A percentile compares a stretch with the other conserved stretches of the same genome.
These are phyloP conservation scores for Lactifluus piperatus DNA, from an alignment of 768 basidiomycete species.

Conservation along the genomic window DNA sequence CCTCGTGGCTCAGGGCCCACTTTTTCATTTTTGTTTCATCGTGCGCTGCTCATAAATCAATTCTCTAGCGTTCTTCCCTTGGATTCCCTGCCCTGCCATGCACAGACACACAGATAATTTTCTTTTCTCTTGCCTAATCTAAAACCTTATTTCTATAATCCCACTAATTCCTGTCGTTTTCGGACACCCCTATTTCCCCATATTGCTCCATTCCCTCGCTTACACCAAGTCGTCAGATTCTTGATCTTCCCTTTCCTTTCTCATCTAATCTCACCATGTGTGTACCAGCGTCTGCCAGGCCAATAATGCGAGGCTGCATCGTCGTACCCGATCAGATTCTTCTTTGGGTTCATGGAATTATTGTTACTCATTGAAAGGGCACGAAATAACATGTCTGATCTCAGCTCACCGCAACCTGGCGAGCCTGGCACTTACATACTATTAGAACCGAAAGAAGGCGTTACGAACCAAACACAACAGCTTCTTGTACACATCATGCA, in stretches of 20 bases:
- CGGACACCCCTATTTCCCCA: not conserved
- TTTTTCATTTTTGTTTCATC: not conserved
- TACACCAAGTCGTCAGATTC: no score
- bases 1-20: constrained; percentile 1
- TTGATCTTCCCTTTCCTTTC: not conserved
- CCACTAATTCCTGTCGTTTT: not conserved
- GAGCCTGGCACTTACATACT: not conserved
- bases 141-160: constrained; percentile 5
- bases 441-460: not conserved
- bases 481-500: not conserved
- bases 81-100: not conserved
- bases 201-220: not conserved
- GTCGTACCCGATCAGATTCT: not conserved
- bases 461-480: not conserved
- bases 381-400: not conserved
- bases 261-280: not conserved
- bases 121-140: not conserved
- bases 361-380: not conserved
- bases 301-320: not conserved
- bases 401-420: not conserved
- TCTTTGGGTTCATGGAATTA: not conserved
- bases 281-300: not conserved
- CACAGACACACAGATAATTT: not conserved
- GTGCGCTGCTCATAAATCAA: not conserved
- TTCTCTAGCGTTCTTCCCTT: not conserved